Evolutionary conservation across 2,329 filamentous ascomycete species (phyloP).

Genomic region (Fusarium acutatum): DNA sequence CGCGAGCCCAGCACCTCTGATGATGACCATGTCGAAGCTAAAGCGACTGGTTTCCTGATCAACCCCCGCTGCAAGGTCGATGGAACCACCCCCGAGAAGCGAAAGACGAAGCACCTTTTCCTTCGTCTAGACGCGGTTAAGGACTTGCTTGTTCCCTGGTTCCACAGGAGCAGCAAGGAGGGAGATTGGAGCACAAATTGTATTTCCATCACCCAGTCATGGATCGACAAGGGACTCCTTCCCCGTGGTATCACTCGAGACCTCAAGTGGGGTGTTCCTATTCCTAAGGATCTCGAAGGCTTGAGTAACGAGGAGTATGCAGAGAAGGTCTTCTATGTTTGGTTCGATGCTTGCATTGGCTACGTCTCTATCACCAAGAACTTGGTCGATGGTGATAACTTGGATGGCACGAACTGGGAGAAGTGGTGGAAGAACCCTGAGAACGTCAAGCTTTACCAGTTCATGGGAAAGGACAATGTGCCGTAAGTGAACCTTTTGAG

Average conservation of each 20-base stretch:
- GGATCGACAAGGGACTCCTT: slow-evolving; percentile 85
- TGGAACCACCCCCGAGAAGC: slow-evolving; percentile 78
- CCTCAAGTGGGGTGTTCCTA: slow-evolving; percentile 83
- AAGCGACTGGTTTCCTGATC: slow-evolving; percentile 65
- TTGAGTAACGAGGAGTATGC: slow-evolving; percentile 63
- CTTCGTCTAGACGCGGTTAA: slow-evolving; percentile 87
- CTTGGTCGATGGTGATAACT: slow-evolving; percentile 70
- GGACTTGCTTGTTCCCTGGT: slow-evolving; percentile 80
- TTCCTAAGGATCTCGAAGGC: slow-evolving; percentile 57
- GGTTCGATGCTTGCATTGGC: slow-evolving; percentile 92
- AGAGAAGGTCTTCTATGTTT: slow-evolving; percentile 85
- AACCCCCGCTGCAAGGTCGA: slow-evolving; percentile 94
- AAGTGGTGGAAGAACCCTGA: slow-evolving; percentile 94
- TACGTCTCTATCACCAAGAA: slow-evolving; percentile 95
- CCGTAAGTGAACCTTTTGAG: slow-evolving; percentile 54
- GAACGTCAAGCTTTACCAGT: slow-evolving; percentile 88
- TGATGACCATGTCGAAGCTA: slow-evolving; percentile 46
- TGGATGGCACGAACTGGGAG: slow-evolving; percentile 76
- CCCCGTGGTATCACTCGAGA: slow-evolving; percentile 91
- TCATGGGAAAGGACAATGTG: slow-evolving; percentile 82
- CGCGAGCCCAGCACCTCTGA: slow-evolving; percentile 47
- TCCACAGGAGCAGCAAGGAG: slow-evolving; percentile 74
- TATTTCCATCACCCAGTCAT: slow-evolving; percentile 78
- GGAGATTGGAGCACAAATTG: slow-evolving; percentile 82
- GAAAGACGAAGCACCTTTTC: slow-evolving; percentile 90